Base-by-base conservation (phyloP, 2,329 filamentous ascomycete species). In the Davidsoniella australis region DNA sequence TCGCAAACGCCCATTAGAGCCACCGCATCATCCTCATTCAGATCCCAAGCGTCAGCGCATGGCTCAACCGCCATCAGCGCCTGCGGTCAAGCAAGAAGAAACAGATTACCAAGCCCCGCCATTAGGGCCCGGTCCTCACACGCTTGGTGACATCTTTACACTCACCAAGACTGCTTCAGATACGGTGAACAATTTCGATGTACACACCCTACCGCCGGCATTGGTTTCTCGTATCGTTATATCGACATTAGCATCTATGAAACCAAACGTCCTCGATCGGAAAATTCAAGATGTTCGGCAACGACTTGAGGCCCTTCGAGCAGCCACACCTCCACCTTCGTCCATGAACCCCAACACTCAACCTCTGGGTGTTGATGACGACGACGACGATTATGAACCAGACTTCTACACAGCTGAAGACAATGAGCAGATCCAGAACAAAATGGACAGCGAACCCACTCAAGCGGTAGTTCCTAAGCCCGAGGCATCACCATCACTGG, bases 321-420 rank as follows among this genome's bases (percentile, higher is more conserved):
- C 66, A 8, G 62, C 76, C 29, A 63, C 66, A 4, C 67, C 66
- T n/a, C 58, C 64, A n/a, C 63, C 39, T 23, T 42, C 43, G n/a
- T 20, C 39, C 26, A 40, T 46, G 38, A 37, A 41, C 36, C 49
- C 49, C 17, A 73, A 76, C 48, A 80, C 76, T 2, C 69, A 73
- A 12, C 74, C 73, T 1, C 62, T 80, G 2, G 76, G 74, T 23
- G 78, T 84, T 3, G 78, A 82, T 5, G 79, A 82, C 7, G 87
- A 94, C 40, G 88, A 94, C 17, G 86, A 94, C 41, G 66, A 69
- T 52, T 95, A 95, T 59, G 89, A 95, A 58, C 88, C 89, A 0
- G 84, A 93, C 59, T 87, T 86, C 56, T 78, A 81, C 52, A 74
- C 82, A 7, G 76, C 78, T 36, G 85, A 93, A 61, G 79, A 85